Conservation (phyloP, 208 protist species). For the Leishmania mexicana region DNA sequence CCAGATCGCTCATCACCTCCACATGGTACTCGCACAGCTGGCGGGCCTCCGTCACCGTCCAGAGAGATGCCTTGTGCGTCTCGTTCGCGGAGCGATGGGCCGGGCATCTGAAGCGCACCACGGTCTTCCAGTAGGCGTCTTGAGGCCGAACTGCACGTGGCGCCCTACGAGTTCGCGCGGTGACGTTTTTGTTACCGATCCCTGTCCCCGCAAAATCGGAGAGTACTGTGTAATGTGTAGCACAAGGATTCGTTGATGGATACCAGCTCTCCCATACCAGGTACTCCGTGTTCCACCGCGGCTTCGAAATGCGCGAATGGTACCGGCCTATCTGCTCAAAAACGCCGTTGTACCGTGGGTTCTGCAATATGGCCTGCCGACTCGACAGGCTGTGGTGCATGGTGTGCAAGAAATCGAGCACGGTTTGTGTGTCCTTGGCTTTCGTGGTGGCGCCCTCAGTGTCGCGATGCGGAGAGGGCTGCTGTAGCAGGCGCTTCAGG, state of each 20-base stretch:
- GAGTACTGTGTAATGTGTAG: conserved; percentile 32
- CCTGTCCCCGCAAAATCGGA: not conserved
- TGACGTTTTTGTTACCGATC: too few relatives aligned
- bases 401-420: conserved; percentile 37
- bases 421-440: not conserved
- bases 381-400: conserved; percentile 28
- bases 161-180: not conserved
- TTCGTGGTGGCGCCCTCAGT: not conserved
- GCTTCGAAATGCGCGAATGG: conserved; percentile 39
- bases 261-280: conserved; percentile 73
- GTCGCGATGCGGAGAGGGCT: not conserved
- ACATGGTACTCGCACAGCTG: conserved; percentile 71
- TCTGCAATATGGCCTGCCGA: conserved; percentile 22
- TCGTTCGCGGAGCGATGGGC: not conserved
- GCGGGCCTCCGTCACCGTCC: conserved; percentile 68
- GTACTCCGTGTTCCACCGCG: conserved; percentile 59
- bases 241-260: conserved; percentile 45
- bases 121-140: conserved; percentile 63
- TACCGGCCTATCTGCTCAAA: conserved; percentile 68
- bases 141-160: conserved; percentile 3
- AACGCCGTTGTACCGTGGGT: conserved; percentile 26
- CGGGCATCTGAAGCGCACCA: conserved; percentile 67
- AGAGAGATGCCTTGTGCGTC: conserved; percentile 22
- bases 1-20: conserved; percentile 46
- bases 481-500: conserved; percentile 24